A percentile compares a stretch with the other conserved stretches of the same genome.
These are phyloP conservation scores for Populus pruinosa DNA, from an alignment of 345 rosid species.

Conservation along the genomic window DNA sequence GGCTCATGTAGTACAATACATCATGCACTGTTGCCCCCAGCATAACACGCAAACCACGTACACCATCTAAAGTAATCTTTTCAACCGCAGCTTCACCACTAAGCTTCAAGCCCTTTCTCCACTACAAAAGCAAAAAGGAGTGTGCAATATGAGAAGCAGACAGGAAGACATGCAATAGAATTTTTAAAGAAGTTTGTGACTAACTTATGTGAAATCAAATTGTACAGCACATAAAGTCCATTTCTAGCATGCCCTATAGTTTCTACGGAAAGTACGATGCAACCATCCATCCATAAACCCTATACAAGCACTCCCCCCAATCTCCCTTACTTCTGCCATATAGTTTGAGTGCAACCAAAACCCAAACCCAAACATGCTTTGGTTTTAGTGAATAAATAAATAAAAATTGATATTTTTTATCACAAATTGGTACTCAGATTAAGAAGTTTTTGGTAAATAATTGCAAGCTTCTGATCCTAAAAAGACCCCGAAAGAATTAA, in stretches of 20 bases:
- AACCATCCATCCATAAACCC: slow-evolving; percentile 3
- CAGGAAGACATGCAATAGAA: background rate
- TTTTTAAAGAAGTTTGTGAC: background rate
- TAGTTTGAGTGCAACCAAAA: background rate
- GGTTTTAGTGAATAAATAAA: too few species aligned
- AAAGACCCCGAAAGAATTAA: too few species aligned
- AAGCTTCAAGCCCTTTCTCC: slow-evolving; percentile 97
- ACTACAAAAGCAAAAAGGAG: slow-evolving; percentile 41
- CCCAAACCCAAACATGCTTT: too few species aligned
- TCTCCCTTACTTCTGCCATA: background rate
- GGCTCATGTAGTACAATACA: slow-evolving; percentile 96
- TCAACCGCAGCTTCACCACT: slow-evolving; percentile 96
- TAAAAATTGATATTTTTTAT: too few species aligned
- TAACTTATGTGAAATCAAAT: background rate
- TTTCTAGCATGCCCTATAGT: background rate
- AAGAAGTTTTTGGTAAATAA: too few species aligned
- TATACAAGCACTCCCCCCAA: background rate
- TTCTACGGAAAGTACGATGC: background rate
- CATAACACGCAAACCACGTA: slow-evolving; percentile 76
- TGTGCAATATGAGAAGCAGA: background rate
- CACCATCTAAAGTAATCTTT: slow-evolving; percentile 92
- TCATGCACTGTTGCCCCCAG: slow-evolving; percentile 96
- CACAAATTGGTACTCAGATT: too few species aligned
- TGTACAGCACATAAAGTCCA: background rate
- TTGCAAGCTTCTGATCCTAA: too few species aligned